Percentiles rank a stretch among this genome's conserved stretches.
Conservation (phyloP, 1,139 yeast species). For the Suhomyces bolitotheri region DNA sequence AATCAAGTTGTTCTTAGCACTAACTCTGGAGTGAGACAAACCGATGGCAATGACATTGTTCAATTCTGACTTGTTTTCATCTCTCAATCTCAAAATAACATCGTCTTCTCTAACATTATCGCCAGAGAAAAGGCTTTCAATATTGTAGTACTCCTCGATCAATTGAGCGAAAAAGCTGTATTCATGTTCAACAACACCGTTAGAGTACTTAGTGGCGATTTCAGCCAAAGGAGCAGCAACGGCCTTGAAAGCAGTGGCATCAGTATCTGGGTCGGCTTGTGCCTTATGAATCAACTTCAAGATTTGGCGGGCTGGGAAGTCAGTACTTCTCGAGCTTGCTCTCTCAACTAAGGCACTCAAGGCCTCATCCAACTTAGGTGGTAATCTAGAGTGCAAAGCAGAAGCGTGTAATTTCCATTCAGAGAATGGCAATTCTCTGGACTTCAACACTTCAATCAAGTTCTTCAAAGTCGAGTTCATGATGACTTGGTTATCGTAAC, state of each 20-base stretch:
- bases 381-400: conserved; percentile 89
- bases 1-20: conserved; percentile 87
- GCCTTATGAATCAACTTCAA: conserved; percentile 60
- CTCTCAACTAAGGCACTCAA: conserved; percentile 67
- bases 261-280: conserved; percentile 52
- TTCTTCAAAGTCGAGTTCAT: conserved; percentile 79
- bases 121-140: conserved; percentile 78
- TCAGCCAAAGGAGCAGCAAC: conserved; percentile 72
- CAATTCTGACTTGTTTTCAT: conserved; percentile 78
- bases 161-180: conserved; percentile 69
- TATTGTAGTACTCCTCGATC: conserved; percentile 68
- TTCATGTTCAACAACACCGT: conserved; percentile 85
- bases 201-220: conserved; percentile 67
- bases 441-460: conserved; percentile 69
- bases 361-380: conserved; percentile 69
- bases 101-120: conserved; percentile 79
- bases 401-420: conserved; percentile 88
- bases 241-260: conserved; percentile 46
- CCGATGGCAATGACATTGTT: conserved; percentile 69
- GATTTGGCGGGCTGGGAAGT: conserved; percentile 90
- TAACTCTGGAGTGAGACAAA: conserved; percentile 88
- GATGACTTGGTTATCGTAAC: conserved; percentile 93
- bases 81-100: conserved; percentile 81
- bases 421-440: conserved; percentile 84
- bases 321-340: conserved; percentile 66